These are phyloP conservation scores for Wickerhamomyces hampshirensis DNA, from an alignment of 805 yeast genomes.

Conservation along the genomic window DNA sequence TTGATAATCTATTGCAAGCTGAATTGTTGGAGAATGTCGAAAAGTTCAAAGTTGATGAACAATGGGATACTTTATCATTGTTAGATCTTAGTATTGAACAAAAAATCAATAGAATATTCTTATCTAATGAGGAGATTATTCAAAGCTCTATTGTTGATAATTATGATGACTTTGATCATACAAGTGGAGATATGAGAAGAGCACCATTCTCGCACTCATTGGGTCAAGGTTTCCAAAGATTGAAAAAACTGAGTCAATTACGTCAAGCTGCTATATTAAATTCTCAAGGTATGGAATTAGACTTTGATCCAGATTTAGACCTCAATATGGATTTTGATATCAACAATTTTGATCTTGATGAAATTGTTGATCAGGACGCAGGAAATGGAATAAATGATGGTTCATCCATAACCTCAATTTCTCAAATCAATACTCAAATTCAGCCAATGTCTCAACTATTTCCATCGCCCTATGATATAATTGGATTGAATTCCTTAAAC, in stretches of 20 bases:
- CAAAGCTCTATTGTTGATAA: conserved; percentile 53
- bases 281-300: not conserved
- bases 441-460: conserved; percentile 23
- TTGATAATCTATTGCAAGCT: conserved; percentile 34
- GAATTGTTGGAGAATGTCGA: conserved; percentile 41
- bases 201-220: conserved; percentile 24
- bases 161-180: conserved; percentile 20
- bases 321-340: conserved; percentile 3
- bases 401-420: not conserved
- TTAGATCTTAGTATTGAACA: conserved; percentile 43
- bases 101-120: conserved; percentile 38
- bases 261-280: conserved; percentile 6
- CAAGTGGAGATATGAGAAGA: conserved; percentile 14
- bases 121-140: conserved; percentile 56
- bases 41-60: conserved; percentile 43
- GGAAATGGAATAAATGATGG: conserved; percentile 1
- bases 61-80: conserved; percentile 55
- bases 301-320: conserved; percentile 6
- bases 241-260: conserved; percentile 20
- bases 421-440: conserved; percentile 5
- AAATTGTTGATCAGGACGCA: conserved; percentile 1
- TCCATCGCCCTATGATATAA: not conserved
- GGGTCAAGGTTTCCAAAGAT: conserved; percentile 22
- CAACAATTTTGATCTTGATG: conserved; percentile 6
- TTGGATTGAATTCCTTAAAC: not conserved